Conservation (phyloP, 805 yeast species). For the Saccharomyces paradoxus region DNA sequence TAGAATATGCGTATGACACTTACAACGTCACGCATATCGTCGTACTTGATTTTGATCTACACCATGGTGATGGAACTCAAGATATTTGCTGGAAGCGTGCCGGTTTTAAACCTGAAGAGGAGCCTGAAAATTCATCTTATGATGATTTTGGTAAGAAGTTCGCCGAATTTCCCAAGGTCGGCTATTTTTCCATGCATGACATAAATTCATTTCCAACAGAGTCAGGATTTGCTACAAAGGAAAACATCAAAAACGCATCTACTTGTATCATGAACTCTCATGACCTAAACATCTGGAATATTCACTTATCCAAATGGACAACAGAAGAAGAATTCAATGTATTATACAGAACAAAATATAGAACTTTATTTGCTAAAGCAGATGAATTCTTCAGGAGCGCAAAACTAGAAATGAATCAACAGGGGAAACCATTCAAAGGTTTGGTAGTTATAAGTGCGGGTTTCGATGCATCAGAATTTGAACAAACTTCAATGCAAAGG, state of each 20-base stretch:
- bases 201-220: constrained; percentile 84
- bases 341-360: constrained; percentile 53
- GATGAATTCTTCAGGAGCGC: constrained; percentile 51
- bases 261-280: constrained; percentile 70
- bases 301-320: constrained; percentile 61
- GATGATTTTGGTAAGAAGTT: constrained; percentile 42
- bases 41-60: constrained; percentile 73
- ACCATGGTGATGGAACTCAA: constrained; percentile 86
- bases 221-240: constrained; percentile 63
- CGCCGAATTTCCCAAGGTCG: constrained; percentile 50
- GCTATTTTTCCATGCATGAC: constrained; percentile 78
- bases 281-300: constrained; percentile 74
- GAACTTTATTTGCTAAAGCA: constrained; percentile 55
- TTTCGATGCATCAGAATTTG: constrained; percentile 80
- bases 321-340: constrained; percentile 57
- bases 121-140: constrained; percentile 17
- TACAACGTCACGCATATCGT: constrained; percentile 73
- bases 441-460: constrained; percentile 76
- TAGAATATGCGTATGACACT: constrained; percentile 60
- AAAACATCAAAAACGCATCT: constrained; percentile 65
- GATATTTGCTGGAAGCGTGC: constrained; percentile 79
- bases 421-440: constrained; percentile 40
- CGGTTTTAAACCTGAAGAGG: constrained; percentile 28
- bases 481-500: constrained; percentile 76
- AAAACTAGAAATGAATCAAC: constrained; percentile 36